These are phyloP conservation scores for Stylonectria norvegica DNA, from an alignment of 2,329 filamentous ascomycete genomes.

Conservation along the genomic window DNA sequence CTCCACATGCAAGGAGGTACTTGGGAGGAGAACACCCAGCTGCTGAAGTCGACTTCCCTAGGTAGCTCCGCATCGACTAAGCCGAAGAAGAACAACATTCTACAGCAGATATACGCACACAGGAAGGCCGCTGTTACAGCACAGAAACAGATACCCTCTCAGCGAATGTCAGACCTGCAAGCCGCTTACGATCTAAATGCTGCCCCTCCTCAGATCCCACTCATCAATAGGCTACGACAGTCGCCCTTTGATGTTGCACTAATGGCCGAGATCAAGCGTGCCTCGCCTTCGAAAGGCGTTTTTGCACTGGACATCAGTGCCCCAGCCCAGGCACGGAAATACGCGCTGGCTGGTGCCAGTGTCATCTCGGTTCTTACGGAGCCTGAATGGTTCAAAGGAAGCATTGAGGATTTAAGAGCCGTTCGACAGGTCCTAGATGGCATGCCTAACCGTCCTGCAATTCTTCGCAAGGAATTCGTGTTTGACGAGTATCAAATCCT, in stretches of 20 bases:
- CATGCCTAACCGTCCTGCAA: conserved; percentile 87
- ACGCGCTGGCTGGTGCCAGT: conserved; percentile 90
- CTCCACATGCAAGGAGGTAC: conserved; percentile 83
- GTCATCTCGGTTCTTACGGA: conserved; percentile 98
- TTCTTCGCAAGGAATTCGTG: conserved; percentile 93
- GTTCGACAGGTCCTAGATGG: conserved; percentile 86
- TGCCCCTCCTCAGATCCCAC: conserved; percentile 77
- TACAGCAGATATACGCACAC: conserved; percentile 86
- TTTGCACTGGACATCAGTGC: conserved; percentile 87
- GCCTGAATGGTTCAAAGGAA: conserved; percentile 98
- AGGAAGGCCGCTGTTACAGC: conserved; percentile 70
- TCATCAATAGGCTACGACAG: conserved; percentile 73
- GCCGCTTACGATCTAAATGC: conserved; percentile 81
- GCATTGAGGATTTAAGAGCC: conserved; percentile 84
- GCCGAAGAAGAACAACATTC: conserved; percentile 73
- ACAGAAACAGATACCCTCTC: conserved; percentile 83
- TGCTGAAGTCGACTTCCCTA: conserved; percentile 42
- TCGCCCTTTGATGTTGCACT: conserved; percentile 86
- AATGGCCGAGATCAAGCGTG: conserved; percentile 96
- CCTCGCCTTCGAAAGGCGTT: conserved; percentile 91
- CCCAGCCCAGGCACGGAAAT: conserved; percentile 83
- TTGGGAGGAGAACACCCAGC: conserved; percentile 74
- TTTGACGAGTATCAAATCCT: conserved; percentile 98
- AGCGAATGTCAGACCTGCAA: conserved; percentile 77
- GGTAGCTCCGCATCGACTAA: conserved; percentile 27